Percentiles rank a stretch among this genome's conserved stretches.
Conservation (phyloP, 139 green algal genomes). For the Auxenochlorella protothecoides region DNA sequence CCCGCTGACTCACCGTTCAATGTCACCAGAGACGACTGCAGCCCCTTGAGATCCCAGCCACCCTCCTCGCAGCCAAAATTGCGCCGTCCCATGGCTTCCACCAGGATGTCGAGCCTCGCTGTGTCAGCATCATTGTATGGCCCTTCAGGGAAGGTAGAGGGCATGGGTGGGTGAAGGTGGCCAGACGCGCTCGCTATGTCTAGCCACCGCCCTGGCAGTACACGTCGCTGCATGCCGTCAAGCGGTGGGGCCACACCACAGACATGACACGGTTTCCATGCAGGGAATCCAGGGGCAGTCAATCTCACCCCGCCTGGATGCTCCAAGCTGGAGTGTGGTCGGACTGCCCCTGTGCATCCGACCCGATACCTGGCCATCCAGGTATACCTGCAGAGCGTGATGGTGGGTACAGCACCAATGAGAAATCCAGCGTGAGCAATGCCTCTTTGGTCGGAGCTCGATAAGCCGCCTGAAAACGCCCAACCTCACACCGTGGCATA, state of each 20-base stretch:
- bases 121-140: no score
- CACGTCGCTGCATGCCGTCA: no score
- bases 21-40: slow-evolving; percentile 24
- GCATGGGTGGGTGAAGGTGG: no score
- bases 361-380: background rate
- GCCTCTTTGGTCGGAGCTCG: no score
- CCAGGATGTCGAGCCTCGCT: slow-evolving; percentile 34
- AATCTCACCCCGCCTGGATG: no score
- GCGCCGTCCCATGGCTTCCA: slow-evolving; percentile 38
- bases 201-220: no score
- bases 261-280: background rate
- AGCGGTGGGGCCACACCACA: no score
- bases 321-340: background rate
- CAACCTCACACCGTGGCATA: slow-evolving; percentile 17
- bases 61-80: slow-evolving; percentile 30
- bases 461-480: no score
- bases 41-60: slow-evolving; percentile 41
- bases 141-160: no score
- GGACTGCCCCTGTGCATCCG: background rate
- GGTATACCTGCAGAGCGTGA: background rate
- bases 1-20: slow-evolving; percentile 24
- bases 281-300: background rate
- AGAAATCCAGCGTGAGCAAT: no score
- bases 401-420: no score
- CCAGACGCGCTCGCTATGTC: no score